Conservation (phyloP, 495 filamentous ascomycete genomes). For the Cudoniella acicularis region DNA sequence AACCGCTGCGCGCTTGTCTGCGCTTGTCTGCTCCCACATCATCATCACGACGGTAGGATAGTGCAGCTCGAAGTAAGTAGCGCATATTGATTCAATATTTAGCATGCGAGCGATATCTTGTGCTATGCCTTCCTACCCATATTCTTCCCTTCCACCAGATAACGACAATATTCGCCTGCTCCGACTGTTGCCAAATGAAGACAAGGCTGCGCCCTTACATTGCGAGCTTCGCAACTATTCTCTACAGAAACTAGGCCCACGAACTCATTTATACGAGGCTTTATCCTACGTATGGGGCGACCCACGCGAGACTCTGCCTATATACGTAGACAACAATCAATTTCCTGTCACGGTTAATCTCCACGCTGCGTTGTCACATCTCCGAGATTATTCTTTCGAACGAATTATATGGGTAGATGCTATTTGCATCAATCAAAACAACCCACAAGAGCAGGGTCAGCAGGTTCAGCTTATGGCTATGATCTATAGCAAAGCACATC, state of each 20-base stretch:
- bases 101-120: no score
- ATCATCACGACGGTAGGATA: no score
- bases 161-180: neutral
- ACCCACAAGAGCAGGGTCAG: constrained; percentile 10
- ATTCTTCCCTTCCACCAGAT: neutral
- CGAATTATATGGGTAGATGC: constrained; percentile 24
- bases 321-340: neutral
- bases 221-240: constrained; percentile 8
- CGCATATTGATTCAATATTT: no score
- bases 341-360: constrained; percentile 22
- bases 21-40: no score
- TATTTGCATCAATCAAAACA: constrained; percentile 24
- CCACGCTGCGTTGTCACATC: constrained; percentile 17
- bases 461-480: constrained; percentile 28
- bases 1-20: no score
- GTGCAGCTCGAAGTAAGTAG: no score
- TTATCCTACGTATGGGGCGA: no score
- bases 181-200: neutral
- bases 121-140: neutral
- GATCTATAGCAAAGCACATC: constrained; percentile 31
- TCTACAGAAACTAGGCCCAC: neutral
- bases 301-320: constrained; percentile 2
- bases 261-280: neutral
- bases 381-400: constrained; percentile 16
- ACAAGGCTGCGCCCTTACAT: constrained; percentile 2